Evolutionary conservation across 305 asterid genomes (phyloP), one percentile per base, ranked within the genome.

Genomic region (Fraxinus floribunda): DNA sequence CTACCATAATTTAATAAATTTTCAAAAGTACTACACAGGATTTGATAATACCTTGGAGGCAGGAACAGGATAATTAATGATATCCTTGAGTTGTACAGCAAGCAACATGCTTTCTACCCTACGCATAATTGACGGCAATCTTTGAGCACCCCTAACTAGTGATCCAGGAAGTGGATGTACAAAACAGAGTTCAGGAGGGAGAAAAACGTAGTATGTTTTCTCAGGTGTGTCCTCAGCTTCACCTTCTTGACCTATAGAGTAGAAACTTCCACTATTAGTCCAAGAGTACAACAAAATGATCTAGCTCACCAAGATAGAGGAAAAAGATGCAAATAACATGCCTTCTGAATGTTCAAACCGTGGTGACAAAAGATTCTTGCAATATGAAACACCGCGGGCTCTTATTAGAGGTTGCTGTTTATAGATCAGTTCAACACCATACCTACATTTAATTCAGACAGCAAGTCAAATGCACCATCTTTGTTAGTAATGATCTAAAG

Each of bases 371-470:
- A 97, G 97, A 89, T 95, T 95, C 89, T 95, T 97, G 98, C 98
- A 95, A 84, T 97, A 97, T 44, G 99, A 95, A 87, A 97, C 98
- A 86, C 99, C 98, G 9, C 98, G 97, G 73, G 97, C 97, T 90
- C 98, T 92, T 85, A 97, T 92, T 76, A 95, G 90, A 84, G 99
- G 96, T 79, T 93, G 99, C 32, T 91, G 88, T 86, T 91, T 92
- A 84, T 90, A 93, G 77, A 89, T 86, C 94, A 97, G 89, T 79
- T 90, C 91, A 52, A 97, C 97, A 80, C 98, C 98, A 89, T 97
- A 97, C 91, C 98, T 95, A 88, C 86, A 89, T 78, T 79, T 74
- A 77, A 78, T 82, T 82, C 52, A 79, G 87, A 85, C 71, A 71
- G 83, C 80, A 84, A 85, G 86, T 89, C 84, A 88, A 81, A 82